Conservation (phyloP, 768 basidiomycete genomes). For the Trametes meyenii region DNA sequence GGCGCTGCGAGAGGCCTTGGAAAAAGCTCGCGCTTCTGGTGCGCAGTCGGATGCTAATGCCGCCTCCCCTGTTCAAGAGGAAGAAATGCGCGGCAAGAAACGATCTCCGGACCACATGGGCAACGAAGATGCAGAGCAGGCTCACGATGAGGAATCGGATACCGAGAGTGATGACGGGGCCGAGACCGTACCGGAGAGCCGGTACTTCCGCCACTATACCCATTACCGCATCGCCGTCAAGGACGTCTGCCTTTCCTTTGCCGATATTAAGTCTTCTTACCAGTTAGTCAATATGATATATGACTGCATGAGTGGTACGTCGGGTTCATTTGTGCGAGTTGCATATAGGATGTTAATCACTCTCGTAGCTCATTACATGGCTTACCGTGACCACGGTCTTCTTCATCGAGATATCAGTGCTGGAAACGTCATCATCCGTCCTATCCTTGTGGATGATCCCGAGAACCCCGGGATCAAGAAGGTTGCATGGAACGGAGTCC, state of each 20-base stretch:
- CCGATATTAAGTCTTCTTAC: not conserved
- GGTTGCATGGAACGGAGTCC: slow-evolving; percentile 1
- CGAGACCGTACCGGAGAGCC: too few species aligned
- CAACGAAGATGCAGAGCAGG: not conserved
- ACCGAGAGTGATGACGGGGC: too few species aligned
- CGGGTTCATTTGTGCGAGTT: not conserved
- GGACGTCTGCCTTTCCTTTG: slow-evolving; percentile 12
- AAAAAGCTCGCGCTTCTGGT: too few species aligned
- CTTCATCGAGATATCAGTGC: slow-evolving; percentile 11
- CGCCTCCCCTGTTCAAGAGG: not conserved
- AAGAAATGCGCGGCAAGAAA: not conserved
- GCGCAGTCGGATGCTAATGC: too few species aligned
- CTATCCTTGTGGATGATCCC: not conserved
- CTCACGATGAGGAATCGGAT: not conserved
- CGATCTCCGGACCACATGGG: not conserved
- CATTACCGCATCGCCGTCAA: slow-evolving; percentile 19
- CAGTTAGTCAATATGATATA: not conserved
- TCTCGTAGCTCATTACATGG: not conserved
- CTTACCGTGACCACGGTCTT: not conserved
- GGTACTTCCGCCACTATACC: not conserved
- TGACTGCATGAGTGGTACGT: slow-evolving; percentile 3
- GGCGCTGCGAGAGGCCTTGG: not conserved
- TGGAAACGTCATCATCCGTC: slow-evolving; percentile 5
- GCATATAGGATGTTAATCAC: not conserved
- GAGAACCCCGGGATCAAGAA: not conserved